Conservation (phyloP, 2,329 filamentous ascomycete species). For the Nigrospora sphaerica region DNA sequence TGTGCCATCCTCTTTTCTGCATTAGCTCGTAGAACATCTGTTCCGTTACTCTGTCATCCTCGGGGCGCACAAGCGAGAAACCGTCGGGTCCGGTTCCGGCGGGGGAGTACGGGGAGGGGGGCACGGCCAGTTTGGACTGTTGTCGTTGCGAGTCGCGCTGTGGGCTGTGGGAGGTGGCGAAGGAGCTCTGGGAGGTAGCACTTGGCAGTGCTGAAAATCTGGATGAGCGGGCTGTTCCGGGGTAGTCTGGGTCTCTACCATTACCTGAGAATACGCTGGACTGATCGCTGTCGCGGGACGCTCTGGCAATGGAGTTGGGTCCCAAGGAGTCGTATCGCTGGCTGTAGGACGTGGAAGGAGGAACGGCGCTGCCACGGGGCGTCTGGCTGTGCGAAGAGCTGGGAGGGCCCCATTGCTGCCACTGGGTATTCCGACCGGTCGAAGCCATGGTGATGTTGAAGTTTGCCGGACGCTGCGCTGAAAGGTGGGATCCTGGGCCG, state of each 20-base stretch:
- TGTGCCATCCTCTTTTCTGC: conserved; percentile 97
- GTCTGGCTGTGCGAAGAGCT: conserved; percentile 3
- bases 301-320: conserved; percentile 13
- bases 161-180: conserved; percentile 34
- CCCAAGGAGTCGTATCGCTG: conserved; percentile 54
- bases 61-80: conserved; percentile 62
- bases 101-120: conserved; percentile 14
- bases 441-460: conserved; percentile 65
- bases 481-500: conserved; percentile 46
- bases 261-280: conserved; percentile 52
- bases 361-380: conserved; percentile 40
- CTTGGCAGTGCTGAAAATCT: conserved; percentile 42
- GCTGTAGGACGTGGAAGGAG: conserved; percentile 23
- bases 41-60: conserved; percentile 78
- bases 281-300: conserved; percentile 35
- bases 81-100: conserved; percentile 32
- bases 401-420: conserved; percentile 67
- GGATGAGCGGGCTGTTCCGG: conserved; percentile 36
- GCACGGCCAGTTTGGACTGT: conserved; percentile 6
- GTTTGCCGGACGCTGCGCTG: conserved; percentile 49
- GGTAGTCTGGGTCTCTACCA: conserved; percentile 32
- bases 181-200: conserved; percentile 50
- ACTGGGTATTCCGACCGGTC: conserved; percentile 63
- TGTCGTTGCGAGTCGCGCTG: conserved; percentile 50
- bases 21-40: conserved; percentile 89